Conservation (phyloP, 345 rosid species). For the Hibiscus syriacus region DNA sequence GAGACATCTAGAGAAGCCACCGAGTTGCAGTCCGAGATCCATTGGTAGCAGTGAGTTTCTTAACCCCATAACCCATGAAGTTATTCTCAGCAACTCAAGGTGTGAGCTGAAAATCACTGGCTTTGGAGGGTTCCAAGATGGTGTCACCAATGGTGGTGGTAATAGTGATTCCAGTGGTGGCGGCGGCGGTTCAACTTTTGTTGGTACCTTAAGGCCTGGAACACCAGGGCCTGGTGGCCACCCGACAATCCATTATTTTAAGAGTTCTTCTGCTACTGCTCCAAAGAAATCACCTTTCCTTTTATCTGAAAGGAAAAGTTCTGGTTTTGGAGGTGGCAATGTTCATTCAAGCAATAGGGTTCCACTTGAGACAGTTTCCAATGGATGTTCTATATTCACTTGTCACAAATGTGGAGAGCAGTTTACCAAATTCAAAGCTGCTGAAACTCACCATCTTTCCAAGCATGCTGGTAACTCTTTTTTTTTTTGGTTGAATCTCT, state of each 20-base stretch:
- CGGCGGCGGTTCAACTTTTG: conserved; percentile 58
- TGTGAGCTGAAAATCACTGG: conserved; percentile 97
- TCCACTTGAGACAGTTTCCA: conserved; percentile 54
- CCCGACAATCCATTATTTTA: conserved; percentile 65
- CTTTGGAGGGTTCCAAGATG: conserved; percentile 52
- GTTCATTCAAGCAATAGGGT: conserved; percentile 40
- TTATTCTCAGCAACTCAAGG: conserved; percentile 76
- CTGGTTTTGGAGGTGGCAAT: conserved; percentile 33
- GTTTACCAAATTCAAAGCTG: conserved; percentile 84
- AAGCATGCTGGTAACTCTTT: conserved; percentile 96
- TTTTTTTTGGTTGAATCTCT: background rate
- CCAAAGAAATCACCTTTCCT: conserved; percentile 46
- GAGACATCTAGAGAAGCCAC: conserved; percentile 79
- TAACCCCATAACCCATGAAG: conserved; percentile 95
- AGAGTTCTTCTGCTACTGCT: conserved; percentile 45
- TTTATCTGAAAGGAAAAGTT: conserved; percentile 45
- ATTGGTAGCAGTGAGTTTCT: conserved; percentile 98
- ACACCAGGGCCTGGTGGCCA: conserved; percentile 77
- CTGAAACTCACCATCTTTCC: conserved; percentile 95
- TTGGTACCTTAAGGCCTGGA: conserved; percentile 82
- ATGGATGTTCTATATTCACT: conserved; percentile 48
- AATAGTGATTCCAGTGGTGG: too few species aligned
- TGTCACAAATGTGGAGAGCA: conserved; percentile 98
- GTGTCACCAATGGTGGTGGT: conserved; percentile 22
- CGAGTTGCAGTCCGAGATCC: conserved; percentile 95